Base-by-base conservation (phyloP, 2,329 filamentous ascomycete genomes). In the Xenoacremonium recifei region DNA sequence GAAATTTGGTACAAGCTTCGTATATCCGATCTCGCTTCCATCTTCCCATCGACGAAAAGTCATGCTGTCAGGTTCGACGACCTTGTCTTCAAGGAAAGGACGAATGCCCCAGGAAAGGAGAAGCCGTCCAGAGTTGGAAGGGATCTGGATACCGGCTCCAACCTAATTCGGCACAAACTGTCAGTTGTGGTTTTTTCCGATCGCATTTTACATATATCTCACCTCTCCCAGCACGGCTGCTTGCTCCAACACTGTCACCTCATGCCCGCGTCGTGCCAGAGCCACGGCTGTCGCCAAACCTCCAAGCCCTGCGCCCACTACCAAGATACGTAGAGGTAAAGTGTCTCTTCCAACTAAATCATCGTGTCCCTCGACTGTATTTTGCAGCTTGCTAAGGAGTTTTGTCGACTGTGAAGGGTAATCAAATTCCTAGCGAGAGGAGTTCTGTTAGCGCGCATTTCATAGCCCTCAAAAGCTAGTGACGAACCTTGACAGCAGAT, bases 241-340 rank as follows among this genome's bases (percentile, higher is more conserved):
- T 51, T 67, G 61, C 44, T 73, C 70, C 11, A 69, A 57, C 1
- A 72, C 59, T 0, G 52, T 61, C 13, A 72, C 65, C n/a, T 44
- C 33, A 42, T 70, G 66, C 4, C 69, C 69, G 16, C 52, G 51
- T 3, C 58, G 49, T 4, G 59, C 57, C 11, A 70, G 57, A 4
- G 61, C 61, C 21, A 70, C 63, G 9, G 67, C 67, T 4, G 67
- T 63, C 5, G 65, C 63, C 2, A 72, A 55, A 13, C 69, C 68
- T 5, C 68, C 67, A 2, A 72, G 55, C 1, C 67, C 67, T n/a
- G 67, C 68, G 5, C 69, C 69, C 10, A 70, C 59, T 31, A 71
- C 19, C 2, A 49, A n/a, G 3, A 49, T 39, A 3, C 19, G 9
- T 15, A 46, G 12, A 13, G 4, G 33, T 5, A n/a, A n/a, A n/a